phyloP scores from a whole-genome alignment of 2,329 filamentous ascomycete species.

The Penicillium sp. region DNA sequence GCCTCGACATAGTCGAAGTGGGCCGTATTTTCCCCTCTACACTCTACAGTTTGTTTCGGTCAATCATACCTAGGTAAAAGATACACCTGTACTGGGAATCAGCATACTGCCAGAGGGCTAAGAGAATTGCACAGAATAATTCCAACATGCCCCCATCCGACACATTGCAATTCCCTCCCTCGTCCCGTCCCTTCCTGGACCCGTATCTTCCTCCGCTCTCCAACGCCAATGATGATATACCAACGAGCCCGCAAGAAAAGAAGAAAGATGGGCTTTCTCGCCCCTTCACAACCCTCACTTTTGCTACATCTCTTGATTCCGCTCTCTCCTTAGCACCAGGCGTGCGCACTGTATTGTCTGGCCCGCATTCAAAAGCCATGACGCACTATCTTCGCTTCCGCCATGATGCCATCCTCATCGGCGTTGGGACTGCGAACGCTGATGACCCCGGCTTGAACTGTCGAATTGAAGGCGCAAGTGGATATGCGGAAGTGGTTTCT shows the following conservation, averaged over 20 bases:
- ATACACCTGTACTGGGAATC: not conserved
- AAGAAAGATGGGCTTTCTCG: not conserved
- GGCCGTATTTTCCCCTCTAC: too few relatives aligned
- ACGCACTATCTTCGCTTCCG: slow-evolving; percentile 81
- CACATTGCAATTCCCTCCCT: slow-evolving; percentile 6
- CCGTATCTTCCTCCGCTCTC: slow-evolving; percentile 8
- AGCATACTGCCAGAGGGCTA: not conserved
- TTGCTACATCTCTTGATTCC: slow-evolving; percentile 80
- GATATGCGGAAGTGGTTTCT: slow-evolving; percentile 26
- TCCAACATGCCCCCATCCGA: not conserved
- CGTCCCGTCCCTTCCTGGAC: slow-evolving; percentile 7
- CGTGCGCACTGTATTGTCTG: slow-evolving; percentile 77
- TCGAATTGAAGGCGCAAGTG: slow-evolving; percentile 60
- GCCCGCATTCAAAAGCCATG: slow-evolving; percentile 80
- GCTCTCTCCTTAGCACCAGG: slow-evolving; percentile 72
- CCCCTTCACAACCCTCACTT: slow-evolving; percentile 15
- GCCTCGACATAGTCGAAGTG: too few relatives aligned
- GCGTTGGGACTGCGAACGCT: slow-evolving; percentile 75
- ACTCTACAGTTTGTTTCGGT: too few relatives aligned
- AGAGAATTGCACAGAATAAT: not conserved
- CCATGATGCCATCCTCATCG: slow-evolving; percentile 81
- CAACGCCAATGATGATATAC: not conserved
- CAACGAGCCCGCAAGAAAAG: not conserved
- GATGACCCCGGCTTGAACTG: slow-evolving; percentile 87
- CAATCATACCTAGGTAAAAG: too few relatives aligned